phyloP scores from a whole-genome alignment of 306 rosid species.

The Ochetophila trinervis region DNA sequence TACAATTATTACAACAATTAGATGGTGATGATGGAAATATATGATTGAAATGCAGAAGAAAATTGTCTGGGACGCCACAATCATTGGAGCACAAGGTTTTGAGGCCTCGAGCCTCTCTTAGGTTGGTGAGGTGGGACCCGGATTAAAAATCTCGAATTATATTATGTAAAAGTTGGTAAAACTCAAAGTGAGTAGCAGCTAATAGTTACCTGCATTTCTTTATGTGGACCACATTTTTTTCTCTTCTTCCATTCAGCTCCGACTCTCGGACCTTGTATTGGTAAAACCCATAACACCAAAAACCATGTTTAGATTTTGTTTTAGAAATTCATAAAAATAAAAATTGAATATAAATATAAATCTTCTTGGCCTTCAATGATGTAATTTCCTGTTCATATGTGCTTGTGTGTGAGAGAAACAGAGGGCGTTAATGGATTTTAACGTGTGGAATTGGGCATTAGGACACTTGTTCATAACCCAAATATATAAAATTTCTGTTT shows the following conservation, averaged over 20 bases:
- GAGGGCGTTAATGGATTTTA: neutral
- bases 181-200: conserved; percentile 1
- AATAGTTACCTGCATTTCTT: conserved; percentile 77
- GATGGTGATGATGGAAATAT: conserved; percentile 33
- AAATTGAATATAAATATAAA: neutral
- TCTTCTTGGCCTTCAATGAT: neutral
- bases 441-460: too few relatives aligned
- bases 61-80: conserved; percentile 23
- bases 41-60: conserved; percentile 36
- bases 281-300: conserved; percentile 20
- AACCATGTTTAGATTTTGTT: conserved; percentile 22
- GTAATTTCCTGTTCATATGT: neutral
- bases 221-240: conserved; percentile 67
- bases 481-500: too few relatives aligned
- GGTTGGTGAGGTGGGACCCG: conserved; percentile 42
- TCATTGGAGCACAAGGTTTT: conserved; percentile 35
- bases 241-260: conserved; percentile 66
- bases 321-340: neutral
- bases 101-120: conserved; percentile 32
- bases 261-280: conserved; percentile 67
- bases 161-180: conserved; percentile 1
- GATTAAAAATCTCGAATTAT: conserved; percentile 1
- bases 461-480: too few relatives aligned
- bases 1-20: conserved; percentile 30
- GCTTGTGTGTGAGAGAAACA: neutral